Base-by-base conservation (phyloP, 768 basidiomycete species). In the Phanerochaete carnosa region DNA sequence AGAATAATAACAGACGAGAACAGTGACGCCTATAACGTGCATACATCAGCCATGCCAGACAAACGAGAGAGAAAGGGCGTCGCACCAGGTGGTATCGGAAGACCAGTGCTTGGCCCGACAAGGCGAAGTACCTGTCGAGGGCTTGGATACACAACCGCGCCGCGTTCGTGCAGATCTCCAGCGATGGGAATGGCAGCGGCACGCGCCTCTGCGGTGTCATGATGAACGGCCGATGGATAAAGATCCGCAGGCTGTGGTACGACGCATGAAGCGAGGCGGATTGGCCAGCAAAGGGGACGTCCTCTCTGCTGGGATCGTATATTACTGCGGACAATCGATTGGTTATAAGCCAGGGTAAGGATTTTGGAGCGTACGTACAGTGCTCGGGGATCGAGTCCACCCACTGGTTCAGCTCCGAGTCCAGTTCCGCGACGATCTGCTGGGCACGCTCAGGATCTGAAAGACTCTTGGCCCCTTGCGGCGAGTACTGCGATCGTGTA, bases 161-260 rank as follows among this genome's bases (percentile, higher is more conserved):
- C 5, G 82, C 65, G 53, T 82, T 82, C 35, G 77, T 74, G 69
- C 80, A 82, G 61, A 82, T 82, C 0, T 80, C 79, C 19, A 81
- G 72, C 1, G 80, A 81, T 1, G 81, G 80, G 63, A 79, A 76
- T 1, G 73, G 66, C 6, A 74, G 55, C 23, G 74, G 70, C 0
- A 77, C 73, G 0, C 78, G 79, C 59, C 84, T 83, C 37, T 79
- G 75, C 2, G 84, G 82, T 0, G 82, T 82, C 0, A 88, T 89
- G 61, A 94, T 87, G 72, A 90, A 92, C 2, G 89, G 87, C 45
- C 92, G 79, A 69, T 94, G 92, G 55, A 92, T 83, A 57, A 86
- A 75, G 64, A 94, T 92, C 67, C 81, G 76, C 16, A 72, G 62
- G 25, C 76, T 75, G 65, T 83, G 83, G 68, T 80, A 84, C 12